Evolutionary conservation across 2,329 filamentous ascomycete species (phyloP).

Genomic region (Sclerotinia spermophila): DNA sequence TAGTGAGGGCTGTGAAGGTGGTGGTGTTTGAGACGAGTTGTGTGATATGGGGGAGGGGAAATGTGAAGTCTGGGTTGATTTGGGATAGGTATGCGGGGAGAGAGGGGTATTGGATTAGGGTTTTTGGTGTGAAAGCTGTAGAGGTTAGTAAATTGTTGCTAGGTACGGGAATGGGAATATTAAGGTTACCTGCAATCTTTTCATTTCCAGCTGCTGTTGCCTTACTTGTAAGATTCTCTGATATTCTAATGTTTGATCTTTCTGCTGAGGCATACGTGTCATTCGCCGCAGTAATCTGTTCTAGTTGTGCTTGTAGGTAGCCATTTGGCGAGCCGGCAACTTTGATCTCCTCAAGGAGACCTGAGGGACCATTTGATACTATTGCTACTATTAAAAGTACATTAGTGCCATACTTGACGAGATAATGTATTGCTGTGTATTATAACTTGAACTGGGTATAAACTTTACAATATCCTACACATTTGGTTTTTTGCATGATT

Average conservation of each 20-base stretch:
- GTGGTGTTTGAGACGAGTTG: conserved; percentile 38
- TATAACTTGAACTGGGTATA: neutral
- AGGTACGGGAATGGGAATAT: neutral
- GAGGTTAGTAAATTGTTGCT: neutral
- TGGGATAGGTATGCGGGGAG: conserved; percentile 20
- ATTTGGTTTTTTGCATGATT: neutral
- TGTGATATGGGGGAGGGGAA: conserved; percentile 19
- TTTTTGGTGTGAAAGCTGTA: conserved; percentile 8
- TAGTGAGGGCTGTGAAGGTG: conserved; percentile 40
- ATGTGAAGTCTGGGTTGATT: conserved; percentile 1
- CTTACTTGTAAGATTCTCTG: neutral
- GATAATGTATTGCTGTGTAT: too few relatives aligned
- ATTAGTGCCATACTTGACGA: neutral
- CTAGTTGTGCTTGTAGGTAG: conserved; percentile 25
- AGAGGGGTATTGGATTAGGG: conserved; percentile 24
- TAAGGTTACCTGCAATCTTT: conserved; percentile 24
- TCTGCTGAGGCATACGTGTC: neutral
- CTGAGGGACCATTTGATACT: neutral
- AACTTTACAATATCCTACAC: neutral
- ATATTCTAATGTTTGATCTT: neutral
- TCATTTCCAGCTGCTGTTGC: conserved; percentile 40
- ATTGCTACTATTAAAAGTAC: neutral
- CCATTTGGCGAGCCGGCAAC: conserved; percentile 35
- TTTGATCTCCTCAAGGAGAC: neutral
- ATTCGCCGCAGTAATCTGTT: neutral